These are phyloP conservation scores for Colletotrichum sp. DNA, from an alignment of 2,329 filamentous ascomycete genomes.

Conservation along the genomic window DNA sequence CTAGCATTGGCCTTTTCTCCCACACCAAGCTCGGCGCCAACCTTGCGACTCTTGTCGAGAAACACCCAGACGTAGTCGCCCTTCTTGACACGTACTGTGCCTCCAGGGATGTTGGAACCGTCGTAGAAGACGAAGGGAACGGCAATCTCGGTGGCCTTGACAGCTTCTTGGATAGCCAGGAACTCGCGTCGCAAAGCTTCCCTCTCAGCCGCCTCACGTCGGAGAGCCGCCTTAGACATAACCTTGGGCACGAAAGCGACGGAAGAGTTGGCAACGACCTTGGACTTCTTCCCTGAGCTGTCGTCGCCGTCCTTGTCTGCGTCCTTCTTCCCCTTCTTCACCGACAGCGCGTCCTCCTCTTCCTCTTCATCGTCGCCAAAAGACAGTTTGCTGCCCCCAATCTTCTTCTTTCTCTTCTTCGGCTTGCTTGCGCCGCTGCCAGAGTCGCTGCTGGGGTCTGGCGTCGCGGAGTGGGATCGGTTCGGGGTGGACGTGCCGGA, in stretches of 20 bases:
- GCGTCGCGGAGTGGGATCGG: constrained; percentile 52
- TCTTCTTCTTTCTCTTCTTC: constrained; percentile 52
- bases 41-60: constrained; percentile 87
- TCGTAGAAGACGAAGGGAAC: constrained; percentile 98
- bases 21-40: constrained; percentile 82
- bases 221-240: constrained; percentile 73
- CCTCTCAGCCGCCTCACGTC: constrained; percentile 79
- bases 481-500: constrained; percentile 52
- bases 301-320: constrained; percentile 23
- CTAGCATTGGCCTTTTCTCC: constrained; percentile 71
- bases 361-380: constrained; percentile 74
- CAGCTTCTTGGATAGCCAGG: constrained; percentile 78
- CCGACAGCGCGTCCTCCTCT: constrained; percentile 34
- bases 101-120: constrained; percentile 86
- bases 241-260: constrained; percentile 72
- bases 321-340: constrained; percentile 20
- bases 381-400: constrained; percentile 56
- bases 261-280: constrained; percentile 66
- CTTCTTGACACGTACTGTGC: constrained; percentile 86
- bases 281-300: constrained; percentile 39
- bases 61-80: constrained; percentile 94
- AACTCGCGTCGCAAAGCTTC: constrained; percentile 86
- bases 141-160: constrained; percentile 87
- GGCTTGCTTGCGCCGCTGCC: constrained; percentile 30
- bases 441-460: constrained; percentile 43